Evolutionary conservation across 2,329 filamentous ascomycete genomes (phyloP).

Genomic region (Trichoderma atrobrunneum): DNA sequence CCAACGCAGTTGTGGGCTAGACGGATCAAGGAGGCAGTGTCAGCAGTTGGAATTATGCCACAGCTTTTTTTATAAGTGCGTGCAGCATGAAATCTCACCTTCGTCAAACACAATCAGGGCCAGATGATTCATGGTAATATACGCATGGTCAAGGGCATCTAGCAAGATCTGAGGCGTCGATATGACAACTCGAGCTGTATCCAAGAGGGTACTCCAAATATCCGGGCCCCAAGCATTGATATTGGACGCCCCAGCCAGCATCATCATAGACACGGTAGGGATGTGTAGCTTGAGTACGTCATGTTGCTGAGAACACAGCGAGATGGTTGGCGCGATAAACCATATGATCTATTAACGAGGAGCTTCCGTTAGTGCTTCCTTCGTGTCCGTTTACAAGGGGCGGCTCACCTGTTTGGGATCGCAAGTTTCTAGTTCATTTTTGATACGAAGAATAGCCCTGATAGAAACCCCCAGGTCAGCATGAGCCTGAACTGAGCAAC

Average conservation of each 20-base stretch:
- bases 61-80: not conserved
- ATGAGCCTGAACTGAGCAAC: not conserved
- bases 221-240: constrained; percentile 69
- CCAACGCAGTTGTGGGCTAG: constrained; percentile 71
- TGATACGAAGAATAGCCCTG: constrained; percentile 67
- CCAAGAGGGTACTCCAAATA: constrained; percentile 66
- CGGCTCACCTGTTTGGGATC: constrained; percentile 50
- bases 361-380: not conserved
- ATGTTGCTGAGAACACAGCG: constrained; percentile 65
- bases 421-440: constrained; percentile 58
- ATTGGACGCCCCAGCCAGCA: constrained; percentile 66
- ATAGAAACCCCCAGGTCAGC: constrained; percentile 25
- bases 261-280: constrained; percentile 54
- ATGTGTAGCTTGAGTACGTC: constrained; percentile 59
- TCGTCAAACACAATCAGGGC: constrained; percentile 79
- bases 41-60: not conserved
- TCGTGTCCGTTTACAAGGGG: not conserved
- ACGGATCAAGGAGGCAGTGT: constrained; percentile 18
- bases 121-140: constrained; percentile 62
- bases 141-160: constrained; percentile 72
- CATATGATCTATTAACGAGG: constrained; percentile 54
- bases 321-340: constrained; percentile 70
- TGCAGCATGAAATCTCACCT: constrained; percentile 49
- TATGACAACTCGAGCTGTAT: constrained; percentile 67
- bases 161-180: constrained; percentile 73